Evolutionary conservation across 257 asterid genomes (phyloP), one percentile per base, ranked within the genome.

Genomic region (Henckelia pumila): DNA sequence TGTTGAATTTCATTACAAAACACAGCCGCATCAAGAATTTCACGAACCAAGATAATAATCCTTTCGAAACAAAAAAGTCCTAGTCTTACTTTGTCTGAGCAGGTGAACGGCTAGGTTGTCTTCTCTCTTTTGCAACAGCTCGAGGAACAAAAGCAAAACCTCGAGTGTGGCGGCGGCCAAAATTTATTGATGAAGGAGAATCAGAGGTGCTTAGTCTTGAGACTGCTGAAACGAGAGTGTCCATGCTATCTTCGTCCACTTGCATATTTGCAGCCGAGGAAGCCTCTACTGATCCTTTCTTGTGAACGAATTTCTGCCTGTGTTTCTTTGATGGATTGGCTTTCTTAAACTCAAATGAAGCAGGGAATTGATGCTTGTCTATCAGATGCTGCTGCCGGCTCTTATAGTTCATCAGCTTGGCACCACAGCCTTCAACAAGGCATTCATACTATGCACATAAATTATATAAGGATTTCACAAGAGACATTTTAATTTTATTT

Each of bases 371-470:
- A 73, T 93, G 98, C 83, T 88, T 90, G 83, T 93, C 97, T 7
- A 88, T 73, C 61, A 93, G 83, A 78, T 93, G 98, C 40, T 90
- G 97, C 69, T 88, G 95, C 76, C 98, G 83, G 83, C 81, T 83
- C 83, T 90, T 90, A 85, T 90, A 88, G 82, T 85, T 84, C 81
- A 86, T 93, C 80, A 93, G 82, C 80, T 86, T 90, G 60, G 70
- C 80, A 66, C 80, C 92, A 66, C 98, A 93, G 71, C 95, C 95
- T 85, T 93, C 97, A 56, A 93, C 98, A 26, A 90, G 97, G 84
- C 98, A 93, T 78, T 88, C 97, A 53, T 84, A 93, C 98, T 93
- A 67, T 59, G 73, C 37, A 68, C 73, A 77, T 37, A 61, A 63
- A 7, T 37, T 19, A 6, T 3, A 50, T 25, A 24, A 64, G 50